Conservation (phyloP, 495 filamentous ascomycete genomes). For the Jackrogersella multiformis region DNA sequence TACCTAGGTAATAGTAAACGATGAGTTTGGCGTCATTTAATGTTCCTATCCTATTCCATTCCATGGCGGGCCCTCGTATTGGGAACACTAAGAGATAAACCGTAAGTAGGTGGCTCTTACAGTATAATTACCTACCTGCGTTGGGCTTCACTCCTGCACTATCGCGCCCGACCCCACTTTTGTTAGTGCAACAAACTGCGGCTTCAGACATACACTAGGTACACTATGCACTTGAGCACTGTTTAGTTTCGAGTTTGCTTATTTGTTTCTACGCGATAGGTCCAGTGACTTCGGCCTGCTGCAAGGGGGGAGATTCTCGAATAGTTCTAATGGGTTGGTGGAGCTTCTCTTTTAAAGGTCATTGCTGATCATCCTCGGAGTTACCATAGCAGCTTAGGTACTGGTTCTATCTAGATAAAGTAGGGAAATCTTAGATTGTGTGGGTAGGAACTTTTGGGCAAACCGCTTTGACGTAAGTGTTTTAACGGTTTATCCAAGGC, state of each 20-base stretch:
- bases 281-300: constrained; percentile 1
- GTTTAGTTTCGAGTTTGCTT: constrained; percentile 1
- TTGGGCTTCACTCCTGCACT: not conserved
- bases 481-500: not conserved
- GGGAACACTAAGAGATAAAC: too few relatives aligned
- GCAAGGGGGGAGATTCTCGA: constrained; percentile 14
- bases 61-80: too few relatives aligned
- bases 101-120: too few relatives aligned
- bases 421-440: constrained; percentile 7
- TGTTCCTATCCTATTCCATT: too few relatives aligned
- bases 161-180: too few relatives aligned
- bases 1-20: too few relatives aligned
- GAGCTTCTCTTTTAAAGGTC: too few relatives aligned
- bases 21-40: too few relatives aligned
- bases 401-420: not conserved
- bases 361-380: not conserved
- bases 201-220: too few relatives aligned
- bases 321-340: not conserved
- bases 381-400: too few relatives aligned
- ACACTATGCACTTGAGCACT: not conserved
- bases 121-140: too few relatives aligned
- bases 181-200: too few relatives aligned
- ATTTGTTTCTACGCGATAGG: not conserved
- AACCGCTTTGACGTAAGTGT: not conserved
- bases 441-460: not conserved